A percentile compares a stretch with the other conserved stretches of the same genome.
These are phyloP conservation scores for Aureobasidium sp. DNA, from an alignment of 2,329 filamentous ascomycete species.

Conservation along the genomic window DNA sequence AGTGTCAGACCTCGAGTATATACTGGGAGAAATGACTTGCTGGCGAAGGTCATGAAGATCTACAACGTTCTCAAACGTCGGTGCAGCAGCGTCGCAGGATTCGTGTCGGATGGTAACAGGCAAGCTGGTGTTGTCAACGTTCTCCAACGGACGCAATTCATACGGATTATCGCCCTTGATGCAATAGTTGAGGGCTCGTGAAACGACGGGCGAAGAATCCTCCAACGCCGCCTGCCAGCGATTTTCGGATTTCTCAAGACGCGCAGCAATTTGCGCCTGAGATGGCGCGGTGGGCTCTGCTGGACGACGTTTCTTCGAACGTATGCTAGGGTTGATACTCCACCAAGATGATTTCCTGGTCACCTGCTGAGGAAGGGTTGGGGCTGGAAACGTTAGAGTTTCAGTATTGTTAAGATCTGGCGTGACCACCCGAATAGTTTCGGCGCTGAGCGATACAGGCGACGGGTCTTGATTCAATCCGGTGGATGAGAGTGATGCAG, in stretches of 20 bases:
- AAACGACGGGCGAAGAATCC: constrained; percentile 27
- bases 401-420: constrained; percentile 15
- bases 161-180: constrained; percentile 28
- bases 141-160: constrained; percentile 24
- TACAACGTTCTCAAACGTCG: constrained; percentile 1
- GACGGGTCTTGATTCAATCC: not conserved
- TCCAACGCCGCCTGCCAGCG: constrained; percentile 39
- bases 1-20: constrained; percentile 39
- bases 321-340: constrained; percentile 4
- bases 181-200: constrained; percentile 24
- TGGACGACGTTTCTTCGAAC: constrained; percentile 9
- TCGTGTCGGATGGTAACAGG: constrained; percentile 11
- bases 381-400: not conserved
- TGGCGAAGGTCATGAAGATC: constrained; percentile 14
- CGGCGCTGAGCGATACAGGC: not conserved
- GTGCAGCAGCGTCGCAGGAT: not conserved
- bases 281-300: constrained; percentile 25
- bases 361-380: not conserved
- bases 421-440: constrained; percentile 33
- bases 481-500: not conserved
- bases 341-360: constrained; percentile 9
- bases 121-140: constrained; percentile 17
- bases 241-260: constrained; percentile 33
- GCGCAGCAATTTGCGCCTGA: constrained; percentile 33
- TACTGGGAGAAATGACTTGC: constrained; percentile 37